These are phyloP conservation scores for Colletotrichum chrysophilum DNA, from an alignment of 2,329 filamentous ascomycete species.

Conservation along the genomic window DNA sequence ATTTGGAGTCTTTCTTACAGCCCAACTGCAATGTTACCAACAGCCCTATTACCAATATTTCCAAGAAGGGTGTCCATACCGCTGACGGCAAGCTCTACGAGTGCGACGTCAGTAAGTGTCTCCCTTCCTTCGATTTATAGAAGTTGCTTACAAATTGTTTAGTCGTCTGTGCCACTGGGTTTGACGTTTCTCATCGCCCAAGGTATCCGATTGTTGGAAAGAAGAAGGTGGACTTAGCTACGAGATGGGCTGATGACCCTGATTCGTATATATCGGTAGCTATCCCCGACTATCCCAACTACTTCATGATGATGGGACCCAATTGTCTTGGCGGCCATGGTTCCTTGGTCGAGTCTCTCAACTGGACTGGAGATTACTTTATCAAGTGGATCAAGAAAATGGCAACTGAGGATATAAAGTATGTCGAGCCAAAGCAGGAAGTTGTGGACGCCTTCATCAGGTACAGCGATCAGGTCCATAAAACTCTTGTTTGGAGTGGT, in stretches of 20 bases:
- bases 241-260: slow-evolving; percentile 49
- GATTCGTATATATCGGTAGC: slow-evolving; percentile 34
- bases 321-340: slow-evolving; percentile 21
- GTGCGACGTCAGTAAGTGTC: slow-evolving; percentile 20
- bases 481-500: slow-evolving; percentile 44
- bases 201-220: slow-evolving; percentile 51
- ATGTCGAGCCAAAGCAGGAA: slow-evolving; percentile 35
- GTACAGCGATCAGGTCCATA: slow-evolving; percentile 47
- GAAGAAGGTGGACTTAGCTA: slow-evolving; percentile 49
- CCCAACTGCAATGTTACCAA: slow-evolving; percentile 24
- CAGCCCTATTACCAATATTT: slow-evolving; percentile 19
- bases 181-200: slow-evolving; percentile 22
- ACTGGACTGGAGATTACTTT: slow-evolving; percentile 31
- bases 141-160: neutral
- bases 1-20: slow-evolving; percentile 23
- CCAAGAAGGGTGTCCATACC: slow-evolving; percentile 9
- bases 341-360: slow-evolving; percentile 21
- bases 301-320: slow-evolving; percentile 29
- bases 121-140: neutral
- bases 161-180: slow-evolving; percentile 25
- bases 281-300: slow-evolving; percentile 33
- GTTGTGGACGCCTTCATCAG: slow-evolving; percentile 39
- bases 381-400: slow-evolving; percentile 27
- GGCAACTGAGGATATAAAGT: slow-evolving; percentile 29
- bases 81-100: slow-evolving; percentile 19